These are phyloP conservation scores for Irpex sp. DNA, from an alignment of 1,284 basidiomycete genomes.

Conservation along the genomic window DNA sequence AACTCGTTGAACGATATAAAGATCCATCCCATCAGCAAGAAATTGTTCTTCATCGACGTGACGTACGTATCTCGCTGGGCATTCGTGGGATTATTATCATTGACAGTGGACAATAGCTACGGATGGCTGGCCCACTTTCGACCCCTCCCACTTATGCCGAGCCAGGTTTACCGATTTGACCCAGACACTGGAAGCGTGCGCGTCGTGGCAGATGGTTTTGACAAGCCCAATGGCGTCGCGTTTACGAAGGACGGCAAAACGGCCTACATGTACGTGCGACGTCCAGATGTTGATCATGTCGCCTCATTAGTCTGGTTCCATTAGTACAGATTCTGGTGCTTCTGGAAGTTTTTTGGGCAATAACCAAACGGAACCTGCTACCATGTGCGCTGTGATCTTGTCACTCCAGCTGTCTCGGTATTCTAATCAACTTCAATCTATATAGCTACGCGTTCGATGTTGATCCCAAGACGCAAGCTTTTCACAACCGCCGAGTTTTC, in stretches of 20 bases:
- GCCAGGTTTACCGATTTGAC: slow-evolving; percentile 74
- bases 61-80: slow-evolving; percentile 37
- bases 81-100: not conserved
- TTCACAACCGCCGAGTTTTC: slow-evolving; percentile 66
- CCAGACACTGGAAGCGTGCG: slow-evolving; percentile 59
- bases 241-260: slow-evolving; percentile 63
- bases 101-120: slow-evolving; percentile 38
- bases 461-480: slow-evolving; percentile 48
- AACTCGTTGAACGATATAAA: slow-evolving; percentile 80
- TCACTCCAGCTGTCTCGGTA: no score
- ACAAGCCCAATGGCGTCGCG: slow-evolving; percentile 62
- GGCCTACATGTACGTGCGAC: slow-evolving; percentile 57
- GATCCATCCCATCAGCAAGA: slow-evolving; percentile 60
- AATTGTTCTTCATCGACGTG: slow-evolving; percentile 71
- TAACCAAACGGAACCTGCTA: slow-evolving; percentile 62
- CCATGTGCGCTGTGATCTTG: slow-evolving; percentile 45
- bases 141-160: slow-evolving; percentile 57
- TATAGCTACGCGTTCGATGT: slow-evolving; percentile 72
- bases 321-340: slow-evolving; percentile 53
- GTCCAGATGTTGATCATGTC: not conserved
- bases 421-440: not conserved
- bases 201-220: slow-evolving; percentile 69
- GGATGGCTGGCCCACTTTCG: slow-evolving; percentile 66
- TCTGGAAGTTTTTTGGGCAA: slow-evolving; percentile 44
- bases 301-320: not conserved